Percentiles rank a stretch among this genome's conserved stretches.
Conservation (phyloP, 805 yeast genomes). For the Sporopachydermia lactativora region DNA sequence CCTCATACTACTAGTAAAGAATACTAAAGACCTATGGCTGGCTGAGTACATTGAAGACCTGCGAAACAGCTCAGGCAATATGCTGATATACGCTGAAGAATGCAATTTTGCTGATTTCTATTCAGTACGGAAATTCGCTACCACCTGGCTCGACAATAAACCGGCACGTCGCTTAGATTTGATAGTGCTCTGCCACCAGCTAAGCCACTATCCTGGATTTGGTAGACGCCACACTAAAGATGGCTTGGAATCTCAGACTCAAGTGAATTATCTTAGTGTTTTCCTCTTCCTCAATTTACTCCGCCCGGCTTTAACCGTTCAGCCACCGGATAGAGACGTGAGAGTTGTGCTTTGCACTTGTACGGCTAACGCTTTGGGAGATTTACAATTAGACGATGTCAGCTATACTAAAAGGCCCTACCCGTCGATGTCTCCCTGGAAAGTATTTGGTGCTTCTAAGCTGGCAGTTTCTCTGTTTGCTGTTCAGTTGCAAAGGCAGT, state of each 20-base stretch:
- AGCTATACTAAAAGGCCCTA: constrained; percentile 50
- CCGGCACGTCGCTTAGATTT: constrained; percentile 92
- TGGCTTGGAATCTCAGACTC: constrained; percentile 80
- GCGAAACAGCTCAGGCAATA: constrained; percentile 54
- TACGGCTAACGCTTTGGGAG: constrained; percentile 60
- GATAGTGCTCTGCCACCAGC: constrained; percentile 77
- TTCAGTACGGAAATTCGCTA: constrained; percentile 79
- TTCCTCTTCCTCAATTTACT: constrained; percentile 68
- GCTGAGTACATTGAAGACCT: constrained; percentile 69
- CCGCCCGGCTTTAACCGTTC: constrained; percentile 74
- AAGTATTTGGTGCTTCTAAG: constrained; percentile 71
- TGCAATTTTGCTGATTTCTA: constrained; percentile 67
- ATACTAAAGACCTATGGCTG: constrained; percentile 56
- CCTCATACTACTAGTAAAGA: constrained; percentile 54
- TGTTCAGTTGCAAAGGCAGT: constrained; percentile 59
- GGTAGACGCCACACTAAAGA: constrained; percentile 57
- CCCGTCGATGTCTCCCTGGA: constrained; percentile 53
- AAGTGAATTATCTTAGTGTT: constrained; percentile 69
- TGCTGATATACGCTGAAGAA: constrained; percentile 77
- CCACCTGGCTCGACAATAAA: constrained; percentile 81
- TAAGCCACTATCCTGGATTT: constrained; percentile 54
- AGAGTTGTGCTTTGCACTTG: constrained; percentile 72
- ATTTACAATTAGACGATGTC: constrained; percentile 45
- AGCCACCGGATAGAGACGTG: constrained; percentile 92
- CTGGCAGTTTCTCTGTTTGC: constrained; percentile 62